These are phyloP conservation scores for Aspergillus spinulosporus DNA, from an alignment of 2,329 filamentous ascomycete species.

Conservation along the genomic window DNA sequence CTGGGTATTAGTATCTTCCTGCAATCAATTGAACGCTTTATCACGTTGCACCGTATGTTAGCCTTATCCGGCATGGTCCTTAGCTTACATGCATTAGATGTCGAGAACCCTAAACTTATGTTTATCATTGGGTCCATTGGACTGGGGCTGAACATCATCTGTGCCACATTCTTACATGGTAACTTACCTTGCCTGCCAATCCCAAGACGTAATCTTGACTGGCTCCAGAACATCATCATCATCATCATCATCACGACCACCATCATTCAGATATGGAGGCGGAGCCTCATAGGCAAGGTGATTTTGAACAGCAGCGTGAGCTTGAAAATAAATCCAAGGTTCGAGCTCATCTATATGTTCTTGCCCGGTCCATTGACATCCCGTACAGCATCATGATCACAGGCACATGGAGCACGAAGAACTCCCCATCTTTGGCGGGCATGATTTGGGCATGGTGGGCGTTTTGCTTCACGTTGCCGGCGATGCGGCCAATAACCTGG, in stretches of 20 bases:
- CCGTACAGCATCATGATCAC: constrained; percentile 27
- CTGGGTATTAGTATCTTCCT: constrained; percentile 71
- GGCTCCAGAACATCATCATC: constrained; percentile 9
- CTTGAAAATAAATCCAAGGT: constrained; percentile 2
- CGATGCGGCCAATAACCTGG: constrained; percentile 74
- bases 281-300: background rate
- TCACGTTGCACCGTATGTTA: constrained; percentile 32
- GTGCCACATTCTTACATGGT: constrained; percentile 66
- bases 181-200: background rate
- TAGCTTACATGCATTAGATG: constrained; percentile 44
- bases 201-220: background rate
- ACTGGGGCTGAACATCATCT: constrained; percentile 66
- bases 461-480: constrained; percentile 70
- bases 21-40: constrained; percentile 66
- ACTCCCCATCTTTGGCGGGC: constrained; percentile 42
- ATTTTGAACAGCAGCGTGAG: constrained; percentile 3
- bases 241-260: constrained; percentile 23
- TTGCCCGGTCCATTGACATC: background rate
- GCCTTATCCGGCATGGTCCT: background rate
- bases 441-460: constrained; percentile 70
- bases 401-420: constrained; percentile 25
- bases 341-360: background rate
- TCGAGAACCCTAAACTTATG: constrained; percentile 66
- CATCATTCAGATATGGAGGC: constrained; percentile 12
- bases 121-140: constrained; percentile 70